These are phyloP conservation scores for Candida multigemmis DNA, from an alignment of 805 yeast species.

Conservation along the genomic window DNA sequence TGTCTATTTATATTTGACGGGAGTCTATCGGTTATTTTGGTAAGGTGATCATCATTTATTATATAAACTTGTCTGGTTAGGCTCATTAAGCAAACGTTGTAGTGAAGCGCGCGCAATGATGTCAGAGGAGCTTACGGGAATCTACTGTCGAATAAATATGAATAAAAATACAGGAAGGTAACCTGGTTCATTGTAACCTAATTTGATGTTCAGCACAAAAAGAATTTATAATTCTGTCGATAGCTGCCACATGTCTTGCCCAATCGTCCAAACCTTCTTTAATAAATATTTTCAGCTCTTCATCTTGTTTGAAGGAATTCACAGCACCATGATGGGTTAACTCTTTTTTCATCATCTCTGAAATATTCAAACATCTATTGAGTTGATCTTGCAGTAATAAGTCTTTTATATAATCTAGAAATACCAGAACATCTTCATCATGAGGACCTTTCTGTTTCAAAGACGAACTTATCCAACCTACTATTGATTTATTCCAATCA, in stretches of 20 bases:
- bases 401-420: conserved; percentile 10
- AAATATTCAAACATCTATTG: conserved; percentile 9
- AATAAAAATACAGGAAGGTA: too few relatives aligned
- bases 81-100: too few relatives aligned
- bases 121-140: too few relatives aligned
- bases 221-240: too few relatives aligned
- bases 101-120: too few relatives aligned
- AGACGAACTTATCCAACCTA: conserved; percentile 18
- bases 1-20: conserved; percentile 50
- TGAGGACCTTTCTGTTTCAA: conserved; percentile 27
- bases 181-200: too few relatives aligned
- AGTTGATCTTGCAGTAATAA: conserved; percentile 9
- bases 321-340: conserved; percentile 1
- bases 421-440: conserved; percentile 16
- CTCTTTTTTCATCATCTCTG: conserved; percentile 6
- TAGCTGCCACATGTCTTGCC: too few relatives aligned
- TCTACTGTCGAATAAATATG: too few relatives aligned
- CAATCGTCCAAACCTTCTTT: conserved; percentile 6
- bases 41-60: conserved; percentile 9
- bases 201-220: too few relatives aligned
- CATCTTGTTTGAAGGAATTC: conserved; percentile 6
- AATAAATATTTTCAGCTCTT: too few relatives aligned
- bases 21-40: conserved; percentile 26
- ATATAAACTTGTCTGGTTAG: conserved; percentile 10
- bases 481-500: conserved; percentile 9